A percentile compares a stretch with the other conserved stretches of the same genome.
These are phyloP conservation scores for Stenocarpella maydis DNA, from an alignment of 2,329 filamentous ascomycete species.

Conservation along the genomic window DNA sequence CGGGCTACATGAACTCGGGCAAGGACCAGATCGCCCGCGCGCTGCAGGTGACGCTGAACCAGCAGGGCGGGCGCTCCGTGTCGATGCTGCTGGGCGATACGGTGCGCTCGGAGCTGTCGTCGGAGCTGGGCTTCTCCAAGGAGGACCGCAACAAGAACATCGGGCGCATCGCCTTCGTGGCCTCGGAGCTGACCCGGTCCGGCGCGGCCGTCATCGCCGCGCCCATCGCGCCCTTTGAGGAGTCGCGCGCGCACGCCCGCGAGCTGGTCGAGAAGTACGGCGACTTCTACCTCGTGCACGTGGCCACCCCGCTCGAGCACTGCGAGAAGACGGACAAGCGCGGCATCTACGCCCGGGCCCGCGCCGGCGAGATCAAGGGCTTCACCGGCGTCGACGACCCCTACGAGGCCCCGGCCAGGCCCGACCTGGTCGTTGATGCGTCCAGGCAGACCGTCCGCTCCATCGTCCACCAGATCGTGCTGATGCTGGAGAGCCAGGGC, in stretches of 20 bases:
- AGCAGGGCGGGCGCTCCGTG: constrained; percentile 94
- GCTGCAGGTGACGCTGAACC: constrained; percentile 95
- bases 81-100: constrained; percentile 96
- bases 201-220: constrained; percentile 95
- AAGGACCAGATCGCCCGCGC: constrained; percentile 97
- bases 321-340: constrained; percentile 95
- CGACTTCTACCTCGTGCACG: constrained; percentile 94
- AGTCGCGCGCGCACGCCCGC: constrained; percentile 77
- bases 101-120: constrained; percentile 89
- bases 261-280: constrained; percentile 89
- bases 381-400: constrained; percentile 99
- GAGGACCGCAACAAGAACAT: constrained; percentile 96
- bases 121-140: constrained; percentile 93
- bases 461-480: constrained; percentile 95
- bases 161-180: constrained; percentile 94
- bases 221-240: constrained; percentile 92
- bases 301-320: constrained; percentile 90
- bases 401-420: constrained; percentile 84
- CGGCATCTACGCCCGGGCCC: constrained; percentile 85
- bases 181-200: constrained; percentile 90
- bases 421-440: constrained; percentile 84
- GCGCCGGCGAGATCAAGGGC: constrained; percentile 91
- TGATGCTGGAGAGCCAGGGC: constrained; percentile 89
- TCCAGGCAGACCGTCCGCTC: constrained; percentile 89
- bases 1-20: constrained; percentile 94